phyloP scores from a whole-genome alignment of 805 yeast species.

The Yarrowia phangngaensis region DNA sequence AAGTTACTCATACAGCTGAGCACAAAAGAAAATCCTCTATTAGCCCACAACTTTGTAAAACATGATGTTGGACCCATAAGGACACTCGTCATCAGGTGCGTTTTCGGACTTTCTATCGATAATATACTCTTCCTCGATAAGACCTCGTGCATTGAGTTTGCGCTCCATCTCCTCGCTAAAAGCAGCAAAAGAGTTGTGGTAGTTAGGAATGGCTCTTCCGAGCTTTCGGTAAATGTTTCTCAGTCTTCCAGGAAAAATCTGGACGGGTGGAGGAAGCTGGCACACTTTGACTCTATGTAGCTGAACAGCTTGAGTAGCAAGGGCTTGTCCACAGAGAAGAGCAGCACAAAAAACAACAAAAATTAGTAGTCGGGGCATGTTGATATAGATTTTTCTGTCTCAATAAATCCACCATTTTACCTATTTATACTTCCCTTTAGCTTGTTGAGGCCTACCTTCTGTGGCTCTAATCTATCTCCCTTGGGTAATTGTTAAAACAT shows the following conservation, averaged over 20 bases:
- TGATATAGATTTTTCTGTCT: background rate
- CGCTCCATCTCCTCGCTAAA: background rate
- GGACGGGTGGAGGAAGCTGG: background rate
- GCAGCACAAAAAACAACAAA: background rate
- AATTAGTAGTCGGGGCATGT: background rate
- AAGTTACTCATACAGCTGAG: no score
- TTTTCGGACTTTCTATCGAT: background rate
- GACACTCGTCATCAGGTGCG: constrained; percentile 9
- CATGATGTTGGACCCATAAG: constrained; percentile 7
- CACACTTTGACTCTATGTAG: constrained; percentile 11
- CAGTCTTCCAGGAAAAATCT: background rate
- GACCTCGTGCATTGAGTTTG: background rate
- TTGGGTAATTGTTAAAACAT: no score
- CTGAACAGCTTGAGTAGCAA: background rate
- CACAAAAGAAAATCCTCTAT: no score
- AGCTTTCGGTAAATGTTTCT: background rate
- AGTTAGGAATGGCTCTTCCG: background rate
- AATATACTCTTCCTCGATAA: constrained; percentile 3
- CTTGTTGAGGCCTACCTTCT: no score
- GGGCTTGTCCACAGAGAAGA: background rate
- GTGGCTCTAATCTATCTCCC: no score
- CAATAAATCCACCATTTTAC: no score
- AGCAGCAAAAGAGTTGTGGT: background rate
- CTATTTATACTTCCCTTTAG: no score
- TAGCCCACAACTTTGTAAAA: background rate